A percentile compares a stretch with the other conserved stretches of the same genome.
These are phyloP conservation scores for Dictyostelium discoideum DNA, from an alignment of 78 protist genomes.

Conservation along the genomic window DNA sequence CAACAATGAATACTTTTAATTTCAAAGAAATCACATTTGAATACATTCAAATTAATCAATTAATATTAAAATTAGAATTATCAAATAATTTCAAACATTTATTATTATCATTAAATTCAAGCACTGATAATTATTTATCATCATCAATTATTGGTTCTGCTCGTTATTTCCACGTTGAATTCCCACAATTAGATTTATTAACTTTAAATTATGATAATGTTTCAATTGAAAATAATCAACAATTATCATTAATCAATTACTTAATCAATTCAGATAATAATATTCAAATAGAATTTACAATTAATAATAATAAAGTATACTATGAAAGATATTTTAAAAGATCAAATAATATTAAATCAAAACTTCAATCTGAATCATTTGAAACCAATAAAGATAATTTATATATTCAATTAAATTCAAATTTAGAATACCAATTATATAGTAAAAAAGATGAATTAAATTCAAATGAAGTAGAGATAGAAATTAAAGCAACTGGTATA, in stretches of 20 bases:
- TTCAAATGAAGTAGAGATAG: conserved; percentile 27
- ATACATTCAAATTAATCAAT: conserved; percentile 54
- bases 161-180: background rate
- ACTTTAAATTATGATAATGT: background rate
- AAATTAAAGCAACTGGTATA: conserved; percentile 35
- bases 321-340: background rate
- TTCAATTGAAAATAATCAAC: background rate
- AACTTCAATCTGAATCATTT: no score
- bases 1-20: background rate
- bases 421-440: background rate
- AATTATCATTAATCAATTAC: background rate
- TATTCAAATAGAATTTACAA: background rate
- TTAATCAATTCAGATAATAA: background rate
- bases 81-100: background rate
- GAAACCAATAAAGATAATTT: no score
- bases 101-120: background rate
- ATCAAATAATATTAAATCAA: background rate
- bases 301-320: background rate
- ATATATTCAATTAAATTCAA: background rate
- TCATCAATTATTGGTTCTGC: background rate
- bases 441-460: background rate
- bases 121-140: background rate
- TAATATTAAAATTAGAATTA: background rate
- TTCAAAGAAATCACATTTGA: background rate
- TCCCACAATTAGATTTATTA: background rate